These are phyloP conservation scores for Ganoderma sinense DNA, from an alignment of 1,284 basidiomycete species.

Conservation along the genomic window DNA sequence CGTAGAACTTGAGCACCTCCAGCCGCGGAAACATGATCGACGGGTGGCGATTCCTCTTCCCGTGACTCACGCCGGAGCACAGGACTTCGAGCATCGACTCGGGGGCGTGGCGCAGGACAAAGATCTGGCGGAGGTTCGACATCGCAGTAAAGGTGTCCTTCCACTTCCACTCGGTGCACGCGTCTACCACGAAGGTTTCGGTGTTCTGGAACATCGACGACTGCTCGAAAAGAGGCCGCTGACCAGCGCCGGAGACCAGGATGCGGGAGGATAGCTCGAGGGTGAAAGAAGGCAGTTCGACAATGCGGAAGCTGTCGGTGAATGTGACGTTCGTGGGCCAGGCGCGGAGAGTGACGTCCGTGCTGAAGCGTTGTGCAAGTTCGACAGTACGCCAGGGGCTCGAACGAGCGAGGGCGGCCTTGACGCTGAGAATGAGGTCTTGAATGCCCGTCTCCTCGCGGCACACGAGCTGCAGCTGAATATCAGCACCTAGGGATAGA, in stretches of 20 bases:
- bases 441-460: neutral
- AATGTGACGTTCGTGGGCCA: neutral
- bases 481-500: neutral
- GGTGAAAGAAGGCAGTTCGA: neutral
- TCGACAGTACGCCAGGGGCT: neutral
- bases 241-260: neutral
- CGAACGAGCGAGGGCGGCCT: neutral
- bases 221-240: neutral
- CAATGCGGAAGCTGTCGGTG: neutral
- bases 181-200: neutral
- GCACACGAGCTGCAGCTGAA: neutral
- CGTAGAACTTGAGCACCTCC: slow-evolving; percentile 10
- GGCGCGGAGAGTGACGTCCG: neutral
- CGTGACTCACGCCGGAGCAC: neutral
- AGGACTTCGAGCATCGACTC: slow-evolving; percentile 15
- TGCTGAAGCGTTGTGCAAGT: neutral
- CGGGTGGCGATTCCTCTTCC: neutral
- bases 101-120: slow-evolving; percentile 4
- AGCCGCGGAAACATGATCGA: slow-evolving; percentile 17
- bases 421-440: neutral
- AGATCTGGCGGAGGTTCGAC: slow-evolving; percentile 15
- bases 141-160: slow-evolving; percentile 15
- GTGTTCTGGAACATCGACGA: neutral
- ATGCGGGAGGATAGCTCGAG: neutral
- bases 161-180: slow-evolving; percentile 11